Percentiles rank a stretch among this genome's conserved stretches.
These are phyloP conservation scores for Tritrichomonas musculus DNA, from an alignment of 208 protist genomes.

Conservation along the genomic window DNA sequence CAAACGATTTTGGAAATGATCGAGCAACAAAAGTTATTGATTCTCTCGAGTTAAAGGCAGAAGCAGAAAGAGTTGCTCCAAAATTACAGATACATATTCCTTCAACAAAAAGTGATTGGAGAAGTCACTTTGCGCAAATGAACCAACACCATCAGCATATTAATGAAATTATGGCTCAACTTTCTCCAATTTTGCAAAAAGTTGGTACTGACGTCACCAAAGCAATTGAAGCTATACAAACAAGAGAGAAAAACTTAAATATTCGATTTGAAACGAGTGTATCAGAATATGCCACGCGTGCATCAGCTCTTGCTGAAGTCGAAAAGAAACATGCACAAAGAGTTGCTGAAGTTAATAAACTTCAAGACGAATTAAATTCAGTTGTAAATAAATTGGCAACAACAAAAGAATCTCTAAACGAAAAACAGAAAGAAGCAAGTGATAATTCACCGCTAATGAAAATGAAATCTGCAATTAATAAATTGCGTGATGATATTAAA, in stretches of 20 bases:
- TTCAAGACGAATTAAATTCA: not conserved
- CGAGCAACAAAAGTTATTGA: not conserved
- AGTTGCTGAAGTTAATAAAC: not conserved
- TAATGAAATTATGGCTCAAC: slow-evolving; percentile 7
- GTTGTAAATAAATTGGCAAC: not conserved
- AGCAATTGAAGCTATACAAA: slow-evolving; percentile 8
- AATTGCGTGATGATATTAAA: not conserved
- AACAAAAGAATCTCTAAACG: not conserved
- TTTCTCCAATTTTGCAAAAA: not conserved
- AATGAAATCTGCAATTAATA: not conserved
- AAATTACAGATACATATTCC: slow-evolving; percentile 27
- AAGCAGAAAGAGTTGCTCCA: not conserved
- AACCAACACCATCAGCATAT: slow-evolving; percentile 5
- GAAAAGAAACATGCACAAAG: not conserved
- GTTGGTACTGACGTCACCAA: slow-evolving; percentile 1
- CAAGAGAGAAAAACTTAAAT: not conserved
- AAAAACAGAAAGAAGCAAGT: not conserved
- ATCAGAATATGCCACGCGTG: not conserved
- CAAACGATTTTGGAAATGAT: not conserved
- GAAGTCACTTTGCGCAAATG: slow-evolving; percentile 7
- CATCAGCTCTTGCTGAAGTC: not conserved
- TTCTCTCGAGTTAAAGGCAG: not conserved
- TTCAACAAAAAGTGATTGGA: not conserved
- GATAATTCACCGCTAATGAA: slow-evolving; percentile 21
- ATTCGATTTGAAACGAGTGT: slow-evolving; percentile 2